Base-by-base conservation (phyloP, 768 basidiomycete species). In the Clitopilus passeckerianus region DNA sequence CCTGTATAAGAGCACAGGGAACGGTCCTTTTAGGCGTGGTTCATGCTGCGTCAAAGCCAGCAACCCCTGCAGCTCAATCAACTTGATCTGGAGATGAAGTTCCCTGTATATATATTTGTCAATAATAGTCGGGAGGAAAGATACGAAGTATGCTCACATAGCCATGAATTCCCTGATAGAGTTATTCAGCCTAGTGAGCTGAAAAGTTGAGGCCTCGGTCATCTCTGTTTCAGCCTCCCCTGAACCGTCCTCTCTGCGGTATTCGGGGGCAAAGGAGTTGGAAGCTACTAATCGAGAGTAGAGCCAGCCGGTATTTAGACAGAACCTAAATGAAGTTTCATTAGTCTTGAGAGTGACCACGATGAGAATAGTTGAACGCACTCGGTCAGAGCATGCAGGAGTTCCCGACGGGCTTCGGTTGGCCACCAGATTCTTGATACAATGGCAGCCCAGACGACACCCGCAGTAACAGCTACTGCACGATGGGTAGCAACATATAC, bases 371-470 rank as follows among this genome's bases (percentile, higher is more conserved):
- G 61, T 68, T 61, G 27, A 30, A 30, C 27, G 7, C 57, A 96
- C 93, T 98, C 95, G 75, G 93, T 89, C 5, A 98, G 79, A 0
- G 86, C 88, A 61, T 86, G 87, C 53, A 88, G 85, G 4, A 99
- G 77, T 71, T 98, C 96, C 41, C 90, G 78, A 52, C 96, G 77
- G 0, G 97, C 97, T 67, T 97, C 95, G 8, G 91, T 84, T 1
- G 97, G 97, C 96, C 95, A 98, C 91, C 95, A 94, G 62, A 89
- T 89, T 53, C 93, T 78, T 5, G 92, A 94, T 20, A 97, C 86
- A 54, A 98, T 73, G 2, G 87, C 83, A 0, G 95, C 95, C 91
- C 92, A 98, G 1, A 95, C 68, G 2, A 95, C 92, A 7, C 96
- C 97, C 6, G 82, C 81, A 0, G 81, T 89, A 18, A 99, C 96